Evolutionary conservation across 2,329 filamentous ascomycete species (phyloP), one percentile per base, ranked within the genome.

Genomic region (Exophiala phaeomuriformis): DNA sequence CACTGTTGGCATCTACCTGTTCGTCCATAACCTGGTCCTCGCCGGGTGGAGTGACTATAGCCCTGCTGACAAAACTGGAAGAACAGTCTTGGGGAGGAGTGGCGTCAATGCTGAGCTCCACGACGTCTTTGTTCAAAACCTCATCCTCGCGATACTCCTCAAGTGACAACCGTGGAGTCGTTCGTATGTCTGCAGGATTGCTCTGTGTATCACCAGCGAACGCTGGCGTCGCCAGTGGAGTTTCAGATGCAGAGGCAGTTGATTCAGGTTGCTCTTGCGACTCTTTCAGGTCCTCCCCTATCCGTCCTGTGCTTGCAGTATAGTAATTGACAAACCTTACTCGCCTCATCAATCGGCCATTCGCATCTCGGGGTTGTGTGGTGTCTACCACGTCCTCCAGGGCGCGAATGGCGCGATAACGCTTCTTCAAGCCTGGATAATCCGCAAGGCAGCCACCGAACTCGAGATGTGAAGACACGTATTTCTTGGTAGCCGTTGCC

Each of bases 261-360:
- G 36, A 49, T 30, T 55, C 51, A 8, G 55, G 33, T 3, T 39
- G 27, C 6, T 33, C 29, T 29, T 3, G 32, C 19, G 31, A 4
- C 31, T 40, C 43, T 28, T 9, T 12, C 1, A 32, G 56, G 52
- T 29, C 33, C 19, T 70, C 69, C 61, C 86, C 90, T 1, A 78
- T 77, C 54, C 81, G 77, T 2, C 90, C 90, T 6, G 85, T 85
- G 60, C 86, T 90, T n/a, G 86, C 79, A 1, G 90, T 95, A 66
- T 91, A 95, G 67, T 95, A 95, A 66, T 95, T 95, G 53, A 88
- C 77, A 64, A 95, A 95, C 10, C 89, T 79, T 7, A 93, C 80
- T 49, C 84, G 59, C 57, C 64, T 44, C 48, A 62, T 47, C 61
- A 59, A 27, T 56, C 63, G n/a, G 60, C 66, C 61, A 64, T 65